phyloP scores from a whole-genome alignment of 1,139 yeast species.

The Hemisphaericaspora subhashii region DNA sequence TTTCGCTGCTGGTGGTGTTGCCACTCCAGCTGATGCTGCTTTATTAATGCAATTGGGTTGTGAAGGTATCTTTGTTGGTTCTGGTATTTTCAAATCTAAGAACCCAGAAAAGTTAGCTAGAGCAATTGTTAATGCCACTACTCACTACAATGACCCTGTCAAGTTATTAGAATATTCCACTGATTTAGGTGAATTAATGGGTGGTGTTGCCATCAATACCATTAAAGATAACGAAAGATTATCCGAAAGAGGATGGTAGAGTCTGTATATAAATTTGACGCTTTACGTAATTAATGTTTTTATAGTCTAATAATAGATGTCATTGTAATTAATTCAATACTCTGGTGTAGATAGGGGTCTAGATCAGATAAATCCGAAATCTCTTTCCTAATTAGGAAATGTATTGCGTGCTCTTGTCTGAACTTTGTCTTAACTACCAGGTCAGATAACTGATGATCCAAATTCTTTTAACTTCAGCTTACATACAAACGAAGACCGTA shows the following conservation, averaged over 20 bases:
- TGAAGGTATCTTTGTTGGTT: slow-evolving; percentile 90
- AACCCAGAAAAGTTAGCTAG: slow-evolving; percentile 76
- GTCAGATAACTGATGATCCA: too few species aligned
- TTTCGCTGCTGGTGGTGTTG: slow-evolving; percentile 91
- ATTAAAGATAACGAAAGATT: slow-evolving; percentile 49
- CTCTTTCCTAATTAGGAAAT: too few species aligned
- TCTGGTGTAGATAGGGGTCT: too few species aligned
- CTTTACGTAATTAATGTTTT: not conserved
- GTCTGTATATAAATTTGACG: not conserved
- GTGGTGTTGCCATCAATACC: slow-evolving; percentile 59
- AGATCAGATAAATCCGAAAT: too few species aligned
- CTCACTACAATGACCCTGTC: slow-evolving; percentile 66
- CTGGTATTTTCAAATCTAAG: slow-evolving; percentile 78
- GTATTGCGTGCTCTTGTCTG: too few species aligned
- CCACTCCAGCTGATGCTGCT: slow-evolving; percentile 89
- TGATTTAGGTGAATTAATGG: slow-evolving; percentile 76
- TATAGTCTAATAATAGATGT: not conserved
- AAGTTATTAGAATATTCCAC: slow-evolving; percentile 70
- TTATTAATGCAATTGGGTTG: slow-evolving; percentile 89
- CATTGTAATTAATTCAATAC: too few species aligned
- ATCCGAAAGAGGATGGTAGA: slow-evolving; percentile 18
- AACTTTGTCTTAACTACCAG: too few species aligned
- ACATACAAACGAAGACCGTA: too few species aligned
- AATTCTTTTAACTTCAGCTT: too few species aligned
- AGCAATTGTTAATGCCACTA: slow-evolving; percentile 81